Base-by-base conservation (phyloP, 2,329 filamentous ascomycete species). In the Zymoseptoria crescenta region DNA sequence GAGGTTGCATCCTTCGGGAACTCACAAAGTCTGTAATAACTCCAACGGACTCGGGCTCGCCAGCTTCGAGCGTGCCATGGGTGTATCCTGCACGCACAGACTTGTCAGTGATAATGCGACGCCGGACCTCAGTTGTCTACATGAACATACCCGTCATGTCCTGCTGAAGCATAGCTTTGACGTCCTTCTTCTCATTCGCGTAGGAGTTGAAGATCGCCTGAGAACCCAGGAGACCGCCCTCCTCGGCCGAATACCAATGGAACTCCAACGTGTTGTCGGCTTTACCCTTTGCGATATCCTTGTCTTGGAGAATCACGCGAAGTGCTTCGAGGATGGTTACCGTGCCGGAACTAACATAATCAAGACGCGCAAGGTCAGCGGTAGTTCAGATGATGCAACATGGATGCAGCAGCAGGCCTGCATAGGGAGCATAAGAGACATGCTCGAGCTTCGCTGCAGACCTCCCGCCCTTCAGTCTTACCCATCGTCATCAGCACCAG, bases 161-260 rank as follows among this genome's bases (percentile, higher is more conserved):
- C 76, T 97, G 93, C 78, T 97, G 93, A 57, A 97, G 83, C 94
- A 97, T 97, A 35, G 93, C 93, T 77, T 93, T 95, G 74, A 97
- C 82, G 65, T 93, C 85, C 27, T 87, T 83, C 30, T 82, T 81
- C 21, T 83, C 75, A 72, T 86, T 84, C 74, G 89, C 86, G 71
- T 97, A 97, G 7, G 83, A 77, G 55, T 83, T 81, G 79, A 96
- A 97, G 73, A 97, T 89, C 57, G 89, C 92, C 74, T 96, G 91
- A 68, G 88, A 93, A 60, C 91, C 91, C 3, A 96, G 82, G 52
- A 96, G 80, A 24, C 24, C 24, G 24, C 35, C 92, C 91, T 96
- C 91, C 73, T 96, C 91, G 10, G 90, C 91, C 52, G 86, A 89
- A 77, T 95, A 96, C 91, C 91, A 96, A 76, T 96, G 92, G 74